Evolutionary conservation across 345 rosid genomes (phyloP), one percentile per base, ranked within the genome.

Genomic region (Lepidium africanum): DNA sequence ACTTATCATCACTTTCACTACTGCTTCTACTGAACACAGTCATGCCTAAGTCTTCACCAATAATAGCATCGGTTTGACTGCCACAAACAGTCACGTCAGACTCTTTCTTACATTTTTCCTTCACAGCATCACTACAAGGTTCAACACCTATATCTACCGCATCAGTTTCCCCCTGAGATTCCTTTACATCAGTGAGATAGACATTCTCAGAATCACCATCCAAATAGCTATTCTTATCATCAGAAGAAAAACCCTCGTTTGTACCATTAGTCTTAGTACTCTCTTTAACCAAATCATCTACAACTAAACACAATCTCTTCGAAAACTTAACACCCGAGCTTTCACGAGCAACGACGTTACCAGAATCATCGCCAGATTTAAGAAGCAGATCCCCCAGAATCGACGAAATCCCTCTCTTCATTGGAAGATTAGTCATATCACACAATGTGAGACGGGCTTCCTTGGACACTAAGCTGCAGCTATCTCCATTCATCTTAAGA

Each of bases 381-480:
- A 70, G 59, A 27, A 81, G 86, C 9, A 65, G 49, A 56, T 76
- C 83, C 12, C 71, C 81, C 2, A 67, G 59, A 81, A 80, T 63
- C 59, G 65, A 69, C 0, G 90, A 82, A 61, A 82, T 38, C 1
- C 71, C 83, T 73, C 97, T 78, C 52, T 91, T 91, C n/a, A 23
- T 72, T 0, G 87, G 77, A 4, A 72, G 57, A 62, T 89, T 94
- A 6, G 89, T 87, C 72, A 88, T 47, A 74, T 93, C 97, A 15
- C 82, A 76, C 53, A 86, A 81, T 23, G 65, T 75, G 10, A 65
- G 67, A 27, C 88, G 86, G 21, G 50, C 39, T 53, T 62, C 58
- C 33, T 66, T 52, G 30, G 64, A 66, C 63, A 42, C 81, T 38
- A 64, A 74, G 14, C 52, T 76, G 70, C 70, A 68, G 55, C 76